Evolutionary conservation across 176 grass and related monocot species (phyloP).

Genomic region (Ampelocalamus luodianensis): DNA sequence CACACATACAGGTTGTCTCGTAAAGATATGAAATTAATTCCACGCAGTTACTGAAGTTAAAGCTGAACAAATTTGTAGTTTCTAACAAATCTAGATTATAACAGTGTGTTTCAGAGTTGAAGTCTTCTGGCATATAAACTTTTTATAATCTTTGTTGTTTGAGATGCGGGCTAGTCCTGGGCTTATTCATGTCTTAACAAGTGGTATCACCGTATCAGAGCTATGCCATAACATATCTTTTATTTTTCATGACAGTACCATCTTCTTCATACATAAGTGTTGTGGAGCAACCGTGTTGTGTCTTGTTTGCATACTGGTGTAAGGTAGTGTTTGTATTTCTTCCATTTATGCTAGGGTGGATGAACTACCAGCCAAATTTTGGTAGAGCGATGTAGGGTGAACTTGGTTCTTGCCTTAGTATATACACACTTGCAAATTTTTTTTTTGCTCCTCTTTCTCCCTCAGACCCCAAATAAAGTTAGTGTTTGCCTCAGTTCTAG

Average conservation of each 20-base stretch:
- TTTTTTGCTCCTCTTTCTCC: not conserved
- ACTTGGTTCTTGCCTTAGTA: not conserved
- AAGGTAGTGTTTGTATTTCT: not conserved
- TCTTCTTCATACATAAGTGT: not conserved
- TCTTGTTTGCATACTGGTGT: not conserved
- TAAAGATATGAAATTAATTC: constrained; percentile 5
- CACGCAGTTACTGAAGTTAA: not conserved
- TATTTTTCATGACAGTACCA: not conserved
- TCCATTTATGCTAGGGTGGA: not conserved
- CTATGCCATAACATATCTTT: not conserved
- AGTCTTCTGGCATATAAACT: not conserved
- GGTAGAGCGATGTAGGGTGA: not conserved
- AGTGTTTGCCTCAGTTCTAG: not conserved
- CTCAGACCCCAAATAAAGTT: not conserved
- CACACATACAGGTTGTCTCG: not conserved
- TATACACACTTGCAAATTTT: not conserved
- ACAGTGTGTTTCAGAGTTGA: not conserved
- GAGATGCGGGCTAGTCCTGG: not conserved
- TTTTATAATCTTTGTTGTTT: not conserved
- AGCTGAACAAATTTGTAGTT: too few relatives aligned
- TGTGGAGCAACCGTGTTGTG: not conserved
- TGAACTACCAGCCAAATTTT: not conserved
- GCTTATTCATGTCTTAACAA: not conserved
- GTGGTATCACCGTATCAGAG: not conserved
- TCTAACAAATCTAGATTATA: not conserved